A percentile compares a stretch with the other conserved stretches of the same genome.
These are phyloP conservation scores for Apiospora phragmitis DNA, from an alignment of 2,329 filamentous ascomycete species.

Conservation along the genomic window DNA sequence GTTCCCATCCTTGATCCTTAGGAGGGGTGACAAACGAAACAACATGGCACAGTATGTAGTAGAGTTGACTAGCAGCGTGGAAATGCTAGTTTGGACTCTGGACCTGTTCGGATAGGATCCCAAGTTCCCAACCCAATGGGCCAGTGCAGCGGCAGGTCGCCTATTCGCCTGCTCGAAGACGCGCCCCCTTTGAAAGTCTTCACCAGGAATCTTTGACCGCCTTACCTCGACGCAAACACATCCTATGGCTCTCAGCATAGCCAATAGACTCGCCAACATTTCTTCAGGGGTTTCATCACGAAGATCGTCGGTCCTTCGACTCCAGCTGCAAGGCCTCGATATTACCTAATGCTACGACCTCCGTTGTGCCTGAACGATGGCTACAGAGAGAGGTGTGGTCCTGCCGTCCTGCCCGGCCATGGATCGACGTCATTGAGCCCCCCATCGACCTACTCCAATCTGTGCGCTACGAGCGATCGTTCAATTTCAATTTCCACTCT, in stretches of 20 bases:
- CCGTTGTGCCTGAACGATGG: background rate
- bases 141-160: background rate
- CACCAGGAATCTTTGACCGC: background rate
- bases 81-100: background rate
- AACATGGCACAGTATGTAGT: background rate
- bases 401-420: background rate
- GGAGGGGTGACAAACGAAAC: background rate
- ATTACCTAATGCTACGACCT: background rate
- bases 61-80: background rate
- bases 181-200: background rate
- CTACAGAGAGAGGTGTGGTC: background rate
- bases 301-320: background rate
- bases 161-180: background rate
- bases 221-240: slow-evolving; percentile 2
- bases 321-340: background rate
- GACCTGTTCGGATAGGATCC: background rate
- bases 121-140: background rate
- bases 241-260: background rate
- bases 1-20: background rate
- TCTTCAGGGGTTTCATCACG: background rate
- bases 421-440: background rate
- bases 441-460: background rate
- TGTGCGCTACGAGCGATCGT: background rate
- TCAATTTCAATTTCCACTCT: slow-evolving; percentile 3
- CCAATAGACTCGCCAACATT: background rate